Evolutionary conservation across 1,284 basidiomycete species (phyloP).

Genomic region (Coniferiporia sulphurascens): DNA sequence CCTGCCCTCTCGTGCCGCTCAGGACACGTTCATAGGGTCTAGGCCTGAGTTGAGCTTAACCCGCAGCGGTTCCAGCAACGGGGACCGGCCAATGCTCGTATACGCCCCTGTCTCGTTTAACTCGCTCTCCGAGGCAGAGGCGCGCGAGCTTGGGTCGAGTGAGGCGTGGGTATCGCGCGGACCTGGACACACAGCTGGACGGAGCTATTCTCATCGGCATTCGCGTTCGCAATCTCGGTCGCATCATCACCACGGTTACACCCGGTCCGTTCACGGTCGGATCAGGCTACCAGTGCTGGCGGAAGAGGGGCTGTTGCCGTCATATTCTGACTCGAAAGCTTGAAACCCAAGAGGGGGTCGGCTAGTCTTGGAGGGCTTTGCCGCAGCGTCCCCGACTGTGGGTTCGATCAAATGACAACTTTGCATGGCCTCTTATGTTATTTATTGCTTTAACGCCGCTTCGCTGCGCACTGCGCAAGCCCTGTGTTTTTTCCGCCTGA

Average conservation of each 20-base stretch:
- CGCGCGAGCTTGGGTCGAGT: slow-evolving; percentile 50
- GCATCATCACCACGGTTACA: slow-evolving; percentile 25
- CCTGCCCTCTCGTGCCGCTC: slow-evolving; percentile 33
- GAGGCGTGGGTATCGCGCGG: slow-evolving; percentile 56
- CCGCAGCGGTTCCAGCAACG: slow-evolving; percentile 12
- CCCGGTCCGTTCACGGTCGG: slow-evolving; percentile 26
- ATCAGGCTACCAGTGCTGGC: slow-evolving; percentile 41
- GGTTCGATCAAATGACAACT: too few relatives aligned
- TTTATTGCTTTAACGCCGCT: too few relatives aligned
- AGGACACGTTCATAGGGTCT: neutral
- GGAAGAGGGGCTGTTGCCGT: slow-evolving; percentile 40
- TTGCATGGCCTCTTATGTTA: too few relatives aligned
- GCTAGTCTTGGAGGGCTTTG: too few relatives aligned
- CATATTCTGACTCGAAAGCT: slow-evolving; percentile 23
- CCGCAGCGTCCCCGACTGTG: too few relatives aligned
- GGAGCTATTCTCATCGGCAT: slow-evolving; percentile 24
- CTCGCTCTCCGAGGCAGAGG: slow-evolving; percentile 46
- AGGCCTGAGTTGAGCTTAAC: neutral
- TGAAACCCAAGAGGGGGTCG: neutral
- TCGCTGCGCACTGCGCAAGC: neutral
- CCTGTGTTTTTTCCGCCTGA: neutral
- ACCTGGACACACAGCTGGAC: neutral
- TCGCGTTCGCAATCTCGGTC: slow-evolving; percentile 22
- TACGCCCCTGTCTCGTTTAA: slow-evolving; percentile 63
- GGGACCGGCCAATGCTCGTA: slow-evolving; percentile 43